Evolutionary conservation across 495 filamentous ascomycete species (phyloP), one percentile per base, ranked within the genome.

Genomic region (Aspergillus diversus): DNA sequence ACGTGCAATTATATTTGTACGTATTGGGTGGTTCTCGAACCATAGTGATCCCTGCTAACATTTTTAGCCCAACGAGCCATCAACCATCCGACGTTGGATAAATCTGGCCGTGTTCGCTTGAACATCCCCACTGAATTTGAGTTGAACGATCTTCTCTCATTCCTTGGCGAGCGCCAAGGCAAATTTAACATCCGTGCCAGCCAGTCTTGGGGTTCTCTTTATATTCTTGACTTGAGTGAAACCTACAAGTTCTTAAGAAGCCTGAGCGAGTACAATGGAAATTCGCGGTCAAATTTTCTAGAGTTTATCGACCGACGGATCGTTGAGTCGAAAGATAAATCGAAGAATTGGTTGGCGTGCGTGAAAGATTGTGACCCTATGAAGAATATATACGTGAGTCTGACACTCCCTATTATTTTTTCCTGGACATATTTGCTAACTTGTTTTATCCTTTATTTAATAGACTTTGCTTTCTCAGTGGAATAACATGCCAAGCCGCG

Each of bases 401-500:
- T 0, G 21, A 27, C 12, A 27, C 34, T 9, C 39, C 37, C 13
- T 43, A 1, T 31, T 49, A 8, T 33, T n/a, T 5, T 43, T 16
- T 35, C 1, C 13, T n/a, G 16, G 15, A 16, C n/a, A 27, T 0
- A 5, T 2, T 37, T 8, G 42, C 60, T 72, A 17, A 68, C 56
- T 27, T 66, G n/a, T 33, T 61, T 49, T 31, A 15, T 35, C 31
- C 1, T 32, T 16, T 5, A 27, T 27, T 27, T 4, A 5, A 15
- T 50, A 83, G 80, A 71, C 78, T 48, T 66, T 79, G 5, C 78
- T 81, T 12, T 80, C 78, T 12, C 73, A 73, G 55, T 82, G 80
- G 80, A 82, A 82, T 66, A 81, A 81, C 66, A 83, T 83, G 80
- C 80, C 80, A 11, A 82, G 80, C 55, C 78, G 80, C 27, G 80